phyloP scores from a whole-genome alignment of 2,329 filamentous ascomycete genomes.

The Monosporascus sp. region DNA sequence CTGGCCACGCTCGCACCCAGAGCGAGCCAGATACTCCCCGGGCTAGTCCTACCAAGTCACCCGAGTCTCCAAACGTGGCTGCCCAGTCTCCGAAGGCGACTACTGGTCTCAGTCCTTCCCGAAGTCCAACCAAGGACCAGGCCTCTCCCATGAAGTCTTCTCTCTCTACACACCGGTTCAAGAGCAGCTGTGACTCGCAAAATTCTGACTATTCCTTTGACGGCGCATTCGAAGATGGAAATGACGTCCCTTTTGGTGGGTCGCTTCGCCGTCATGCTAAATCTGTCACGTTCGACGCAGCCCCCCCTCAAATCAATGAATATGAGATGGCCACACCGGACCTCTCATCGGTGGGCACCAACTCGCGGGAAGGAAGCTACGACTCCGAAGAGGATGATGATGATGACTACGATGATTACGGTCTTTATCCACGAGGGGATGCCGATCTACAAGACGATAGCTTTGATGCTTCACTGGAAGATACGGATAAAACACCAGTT shows the following conservation, averaged over 20 bases:
- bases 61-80: slow-evolving; percentile 2
- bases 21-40: slow-evolving; percentile 57
- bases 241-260: slow-evolving; percentile 58
- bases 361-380: slow-evolving; percentile 88
- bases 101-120: slow-evolving; percentile 22
- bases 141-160: slow-evolving; percentile 86
- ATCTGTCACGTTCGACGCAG: slow-evolving; percentile 94
- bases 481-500: slow-evolving; percentile 94
- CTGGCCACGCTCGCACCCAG: slow-evolving; percentile 47
- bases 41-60: slow-evolving; percentile 47
- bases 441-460: slow-evolving; percentile 71
- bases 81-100: too few species aligned
- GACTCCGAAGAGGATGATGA: slow-evolving; percentile 76
- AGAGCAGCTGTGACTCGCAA: slow-evolving; percentile 65
- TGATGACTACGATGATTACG: slow-evolving; percentile 54
- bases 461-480: slow-evolving; percentile 92
- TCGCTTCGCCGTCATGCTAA: slow-evolving; percentile 80
- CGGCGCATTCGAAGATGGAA: slow-evolving; percentile 48
- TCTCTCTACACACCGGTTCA: slow-evolving; percentile 63
- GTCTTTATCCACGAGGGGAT: slow-evolving; percentile 47
- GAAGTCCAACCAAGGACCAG: slow-evolving; percentile 63
- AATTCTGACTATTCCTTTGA: slow-evolving; percentile 65
- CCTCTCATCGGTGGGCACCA: slow-evolving; percentile 84
- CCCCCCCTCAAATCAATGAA: slow-evolving; percentile 90
- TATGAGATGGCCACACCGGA: slow-evolving; percentile 98